Base-by-base conservation (phyloP, 768 basidiomycete genomes). In the Leccinellum rugosiceps region DNA sequence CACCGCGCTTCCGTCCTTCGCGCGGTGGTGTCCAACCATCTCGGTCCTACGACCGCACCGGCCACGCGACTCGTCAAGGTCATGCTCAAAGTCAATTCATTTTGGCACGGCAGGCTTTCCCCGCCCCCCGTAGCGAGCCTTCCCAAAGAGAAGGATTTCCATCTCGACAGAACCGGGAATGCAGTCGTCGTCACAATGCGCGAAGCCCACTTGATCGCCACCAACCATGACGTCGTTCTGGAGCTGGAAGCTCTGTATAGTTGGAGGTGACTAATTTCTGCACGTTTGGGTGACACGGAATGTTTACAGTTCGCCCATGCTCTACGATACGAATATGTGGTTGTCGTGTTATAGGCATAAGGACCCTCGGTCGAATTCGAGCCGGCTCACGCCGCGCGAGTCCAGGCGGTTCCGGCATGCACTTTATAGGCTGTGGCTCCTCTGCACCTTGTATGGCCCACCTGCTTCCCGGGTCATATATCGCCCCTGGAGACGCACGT, bases 311-410 rank as follows among this genome's bases (percentile, higher is more conserved):
- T n/a, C 30, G 23, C 62, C 56, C 53, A 60, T 53, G 26, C 19
- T 11, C 17, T n/a, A n/a, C n/a, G 25, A 32, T 32, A 14, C 30
- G 30, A 3, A 10, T 31, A 10, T 31, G 10, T 5, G 30, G 30
- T 14, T 14, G 11, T 32, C 49, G 3, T 11, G 11, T 43, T 41
- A 23, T 43, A 78, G 78, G 52, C 51, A 74, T 58, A 76, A 78
- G 58, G 74, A 78, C 55, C 72, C 73, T 8, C 58, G 63, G 13
- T 74, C 68, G 19, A 21, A 25, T 3, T 64, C 54, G 15, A 76
- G 72, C 55, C 61, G 53, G 17, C 66, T 78, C 7, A 60, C 72
- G 9, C 31, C 48, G 3, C 28, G 19, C 6, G 77, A 79, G 58
- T 72, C 74, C 19, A 34, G 59, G 17, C 67, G 64, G 10, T 74